A percentile compares a stretch with the other conserved stretches of the same genome.
Conservation (phyloP, 768 basidiomycete species). For the Rhizopogon vesiculosus region DNA sequence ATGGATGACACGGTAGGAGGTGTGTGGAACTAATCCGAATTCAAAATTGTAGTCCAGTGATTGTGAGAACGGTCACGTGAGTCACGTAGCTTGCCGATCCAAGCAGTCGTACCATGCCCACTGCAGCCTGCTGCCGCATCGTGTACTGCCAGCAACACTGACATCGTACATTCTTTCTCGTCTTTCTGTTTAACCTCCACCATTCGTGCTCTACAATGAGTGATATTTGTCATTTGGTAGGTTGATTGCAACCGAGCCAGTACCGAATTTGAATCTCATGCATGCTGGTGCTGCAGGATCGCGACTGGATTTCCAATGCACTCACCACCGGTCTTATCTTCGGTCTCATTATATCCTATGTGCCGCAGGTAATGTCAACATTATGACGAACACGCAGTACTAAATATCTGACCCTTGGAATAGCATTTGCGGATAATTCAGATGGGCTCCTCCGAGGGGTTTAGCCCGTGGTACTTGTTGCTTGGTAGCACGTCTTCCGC, state of each 20-base stretch:
- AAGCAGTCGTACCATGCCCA: no score
- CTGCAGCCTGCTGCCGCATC: no score
- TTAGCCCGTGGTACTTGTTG: slow-evolving; percentile 88
- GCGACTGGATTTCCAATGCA: slow-evolving; percentile 64
- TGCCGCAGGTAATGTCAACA: slow-evolving; percentile 59
- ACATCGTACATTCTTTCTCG: no score
- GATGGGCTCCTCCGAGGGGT: slow-evolving; percentile 77
- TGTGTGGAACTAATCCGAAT: neutral
- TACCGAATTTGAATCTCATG: neutral
- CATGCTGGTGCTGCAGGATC: slow-evolving; percentile 38
- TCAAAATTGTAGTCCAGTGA: no score
- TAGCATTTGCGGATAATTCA: slow-evolving; percentile 80
- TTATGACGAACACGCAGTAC: neutral
- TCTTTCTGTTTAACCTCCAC: no score
- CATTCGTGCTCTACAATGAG: neutral
- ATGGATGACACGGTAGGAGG: neutral
- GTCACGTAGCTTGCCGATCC: no score
- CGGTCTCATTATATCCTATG: slow-evolving; percentile 79
- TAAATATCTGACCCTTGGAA: neutral
- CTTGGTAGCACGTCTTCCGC: slow-evolving; percentile 84
- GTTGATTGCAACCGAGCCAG: neutral
- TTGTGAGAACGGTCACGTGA: no score
- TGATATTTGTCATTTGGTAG: neutral
- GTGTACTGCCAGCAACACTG: no score
- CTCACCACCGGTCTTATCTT: slow-evolving; percentile 61